Evolutionary conservation across 768 basidiomycete genomes (phyloP), one percentile per base, ranked within the genome.

Genomic region (Serendipita sp.): DNA sequence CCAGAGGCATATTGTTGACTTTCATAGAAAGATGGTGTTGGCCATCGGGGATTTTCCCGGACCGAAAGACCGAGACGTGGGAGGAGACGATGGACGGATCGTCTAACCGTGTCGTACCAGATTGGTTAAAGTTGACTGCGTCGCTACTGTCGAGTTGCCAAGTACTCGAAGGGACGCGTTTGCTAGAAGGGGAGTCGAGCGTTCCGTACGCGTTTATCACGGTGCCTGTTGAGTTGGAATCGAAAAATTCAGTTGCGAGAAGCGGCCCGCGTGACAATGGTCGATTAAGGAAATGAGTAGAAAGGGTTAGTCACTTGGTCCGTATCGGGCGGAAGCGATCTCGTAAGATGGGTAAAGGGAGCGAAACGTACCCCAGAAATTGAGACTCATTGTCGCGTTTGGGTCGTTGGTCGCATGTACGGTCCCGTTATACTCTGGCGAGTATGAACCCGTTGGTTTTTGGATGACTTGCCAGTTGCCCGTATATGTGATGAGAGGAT

Each of bases 391-490:
- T 0, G 56, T 60, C 2, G 56, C 56, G 1, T 60, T 35, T 24
- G 56, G 56, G n/a, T 60, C 56, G 35, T 60, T 60, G 11, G 56
- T 60, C 16, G 56, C 56, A 60, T 60, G 56, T 4, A 60, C 56
- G 0, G 56, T 60, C 4, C 35, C 35, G 56, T 60, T 60, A 28
- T 60, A 60, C 35, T 60, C 56, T 60, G 56, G 56, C 28, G 18
- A 4, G 16, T 18, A 10, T 10, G 3, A 28, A n/a, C 32, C 24
- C 5, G 32, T n/a, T 5, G 48, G 48, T 10, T 28, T 60, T 24
- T 4, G 16, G 28, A 60, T 8, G 56, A 60, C 10, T n/a, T 24
- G 18, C 56, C 56, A 60, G 35, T 60, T 38, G 34, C 56, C 56
- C 10, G 56, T 60, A n/a, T 60, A 60, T 24, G 35, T 38, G 24